Evolutionary conservation across 306 rosid species (phyloP), one percentile per base, ranked within the genome.

Genomic region (Clitoria ternatea): DNA sequence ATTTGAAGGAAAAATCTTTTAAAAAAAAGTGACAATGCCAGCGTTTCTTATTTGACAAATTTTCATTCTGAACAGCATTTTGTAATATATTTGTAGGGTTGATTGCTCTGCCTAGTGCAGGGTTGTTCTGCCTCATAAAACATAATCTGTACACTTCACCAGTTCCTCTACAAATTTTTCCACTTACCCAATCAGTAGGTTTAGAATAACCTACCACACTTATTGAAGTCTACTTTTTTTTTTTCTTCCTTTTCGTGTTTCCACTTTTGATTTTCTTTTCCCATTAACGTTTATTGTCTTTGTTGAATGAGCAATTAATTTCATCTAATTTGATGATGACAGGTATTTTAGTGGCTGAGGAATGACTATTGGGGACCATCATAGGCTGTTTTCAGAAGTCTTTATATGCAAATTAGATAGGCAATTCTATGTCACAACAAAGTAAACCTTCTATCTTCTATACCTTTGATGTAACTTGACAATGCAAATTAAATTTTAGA

Each of bases 381-480:
- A 23, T 61, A n/a, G n/a, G 2, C 64, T 73, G 26, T 24, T 80
- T 50, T 66, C 35, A 27, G 66, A 3, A 0, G 65, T 72, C 77
- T 61, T 72, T 61, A 52, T 72, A 33, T 72, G 59, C 55, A 67
- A 52, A 72, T 66, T 74, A 49, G 70, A 66, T 42, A 30, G 76
- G 12, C 76, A 77, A 77, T 39, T 70, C 44, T 11, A 17, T 59
- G 39, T 76, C 76, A 75, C 78, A 57, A 61, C 78, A 79, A 79
- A 79, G 76, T 35, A 32, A 48, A 30, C 62, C 61, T 64, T 66
- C 61, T 14, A 64, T 72, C 37, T 55, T 63, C 65, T 35, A 12
- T 7, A 43, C 13, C 47, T 60, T 71, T 64, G 30, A 45, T 78
- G 69, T 56, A 4, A 64, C 63, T 53, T 62, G 11, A 63, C 73